Evolutionary conservation across 495 filamentous ascomycete species (phyloP).

Genomic region (Hyphodiscus hymeniophilus): DNA sequence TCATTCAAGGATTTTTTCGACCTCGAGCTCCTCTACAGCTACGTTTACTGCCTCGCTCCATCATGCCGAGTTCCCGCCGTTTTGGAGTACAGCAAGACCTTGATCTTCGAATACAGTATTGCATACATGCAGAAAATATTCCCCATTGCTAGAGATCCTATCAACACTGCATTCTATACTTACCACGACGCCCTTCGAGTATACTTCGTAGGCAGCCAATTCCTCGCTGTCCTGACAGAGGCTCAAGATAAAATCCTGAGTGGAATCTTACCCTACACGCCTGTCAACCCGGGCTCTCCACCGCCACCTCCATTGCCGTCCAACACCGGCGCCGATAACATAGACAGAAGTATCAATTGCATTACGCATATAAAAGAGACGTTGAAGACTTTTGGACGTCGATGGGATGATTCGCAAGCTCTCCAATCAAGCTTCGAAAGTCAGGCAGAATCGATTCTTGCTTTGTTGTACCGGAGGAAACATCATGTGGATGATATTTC

Average conservation of each 20-base stretch:
- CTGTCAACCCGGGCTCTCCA: slow-evolving; percentile 15
- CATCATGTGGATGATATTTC: slow-evolving; percentile 14
- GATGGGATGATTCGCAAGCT: slow-evolving; percentile 39
- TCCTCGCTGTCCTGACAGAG: slow-evolving; percentile 55
- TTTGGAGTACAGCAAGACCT: slow-evolving; percentile 56
- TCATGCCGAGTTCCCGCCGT: slow-evolving; percentile 55
- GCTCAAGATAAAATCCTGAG: slow-evolving; percentile 40
- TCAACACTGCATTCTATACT: slow-evolving; percentile 51
- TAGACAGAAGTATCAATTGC: slow-evolving; percentile 36
- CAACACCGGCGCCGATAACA: slow-evolving; percentile 27
- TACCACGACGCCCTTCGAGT: slow-evolving; percentile 66
- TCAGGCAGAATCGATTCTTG: slow-evolving; percentile 11
- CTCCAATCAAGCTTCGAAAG: slow-evolving; percentile 35
- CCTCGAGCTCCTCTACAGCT: slow-evolving; percentile 77
- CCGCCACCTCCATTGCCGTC: slow-evolving; percentile 20
- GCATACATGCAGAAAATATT: slow-evolving; percentile 58
- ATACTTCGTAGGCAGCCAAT: slow-evolving; percentile 63
- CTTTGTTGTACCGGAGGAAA: slow-evolving; percentile 14
- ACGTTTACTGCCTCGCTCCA: slow-evolving; percentile 73
- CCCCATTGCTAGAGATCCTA: slow-evolving; percentile 40
- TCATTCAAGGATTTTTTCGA: slow-evolving; percentile 63
- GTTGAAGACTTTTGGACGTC: slow-evolving; percentile 38
- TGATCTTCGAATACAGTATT: slow-evolving; percentile 78
- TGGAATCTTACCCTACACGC: slow-evolving; percentile 16
- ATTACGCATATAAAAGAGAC: slow-evolving; percentile 35